These are phyloP conservation scores for Corymbia calophylla DNA, from an alignment of 441 rosid species.

Conservation along the genomic window DNA sequence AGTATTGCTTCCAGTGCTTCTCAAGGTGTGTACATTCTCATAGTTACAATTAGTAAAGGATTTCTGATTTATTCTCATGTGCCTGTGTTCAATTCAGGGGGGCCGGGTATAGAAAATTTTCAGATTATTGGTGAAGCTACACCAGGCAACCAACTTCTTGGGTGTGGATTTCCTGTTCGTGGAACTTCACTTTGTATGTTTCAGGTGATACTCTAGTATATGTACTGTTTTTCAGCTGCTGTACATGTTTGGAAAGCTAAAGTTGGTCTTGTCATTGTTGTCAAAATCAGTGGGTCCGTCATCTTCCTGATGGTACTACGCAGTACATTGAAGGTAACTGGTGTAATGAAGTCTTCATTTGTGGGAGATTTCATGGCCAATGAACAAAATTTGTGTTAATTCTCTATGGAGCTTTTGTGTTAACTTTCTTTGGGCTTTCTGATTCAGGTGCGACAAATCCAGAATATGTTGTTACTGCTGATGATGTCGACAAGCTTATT, in stretches of 20 bases:
- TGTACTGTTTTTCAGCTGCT: not conserved
- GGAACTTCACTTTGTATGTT: slow-evolving; percentile 98
- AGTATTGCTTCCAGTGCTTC: slow-evolving; percentile 27
- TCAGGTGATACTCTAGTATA: slow-evolving; percentile 42
- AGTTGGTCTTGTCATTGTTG: not conserved
- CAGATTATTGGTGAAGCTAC: slow-evolving; percentile 89
- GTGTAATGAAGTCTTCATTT: not conserved
- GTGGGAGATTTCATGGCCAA: not conserved
- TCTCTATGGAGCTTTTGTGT: not conserved
- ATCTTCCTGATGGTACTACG: slow-evolving; percentile 94
- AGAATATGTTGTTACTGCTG: slow-evolving; percentile 94
- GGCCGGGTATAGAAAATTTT: slow-evolving; percentile 91
- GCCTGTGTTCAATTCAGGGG: slow-evolving; percentile 33
- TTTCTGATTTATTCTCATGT: slow-evolving; percentile 15
- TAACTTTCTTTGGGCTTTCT: not conserved
- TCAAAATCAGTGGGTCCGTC: slow-evolving; percentile 81
- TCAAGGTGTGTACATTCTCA: slow-evolving; percentile 34
- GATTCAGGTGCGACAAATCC: slow-evolving; percentile 94
- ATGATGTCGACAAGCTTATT: slow-evolving; percentile 93
- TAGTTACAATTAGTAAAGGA: slow-evolving; percentile 2
- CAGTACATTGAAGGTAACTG: slow-evolving; percentile 90
- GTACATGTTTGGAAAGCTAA: not conserved
- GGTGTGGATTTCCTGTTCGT: slow-evolving; percentile 85
- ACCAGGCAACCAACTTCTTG: slow-evolving; percentile 93
- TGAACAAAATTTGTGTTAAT: not conserved